Base-by-base conservation (phyloP, 2,329 filamentous ascomycete species). In the Cordyceps militaris region DNA sequence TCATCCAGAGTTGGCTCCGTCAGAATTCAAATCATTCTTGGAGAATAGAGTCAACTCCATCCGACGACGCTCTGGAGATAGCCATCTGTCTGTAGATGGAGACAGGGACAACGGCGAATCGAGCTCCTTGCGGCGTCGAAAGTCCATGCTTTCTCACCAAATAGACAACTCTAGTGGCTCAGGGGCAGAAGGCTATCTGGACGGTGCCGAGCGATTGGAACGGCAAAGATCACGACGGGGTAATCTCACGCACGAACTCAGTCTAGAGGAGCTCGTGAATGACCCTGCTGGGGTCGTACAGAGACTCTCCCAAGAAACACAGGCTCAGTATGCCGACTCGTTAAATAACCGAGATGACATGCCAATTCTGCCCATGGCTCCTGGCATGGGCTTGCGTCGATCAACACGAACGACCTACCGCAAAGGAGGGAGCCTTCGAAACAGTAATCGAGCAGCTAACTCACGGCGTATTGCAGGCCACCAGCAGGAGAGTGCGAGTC, bases 1-100 rank as follows among this genome's bases (percentile, higher is more conserved):
- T 28, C 94, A 99, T 66, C 94, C 94, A 0, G 94, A 99, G 72
- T 78, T 99, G 50, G 94, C 94, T 3, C 94, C 94, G 1, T 91
- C 89, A 67, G 94, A 97, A 65, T 99, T 97, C 78, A 97, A 96
- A 72, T 93, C 88, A 1, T 99, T 97, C 64, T 81, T 99, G 2
- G 93, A 99, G 67, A 95, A 92, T 61, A 86, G 92, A 67, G 90
- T 97, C 13, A 89, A 96, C 64, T 87, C 89, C 36, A 96, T 97
- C 65, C 87, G 91, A 70, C 81, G 92, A 63, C 84, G 89, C 65
- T 96, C 92, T 1, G 87, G 87, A 24, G 91, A 86, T 63, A 86
- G 79, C 62, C 79, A 79, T 38, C 74, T 91, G 48, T 83, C 84
- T 30, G 73, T 80, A 6, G 80, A 87, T 9, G 64, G 63, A 61